Conservation (phyloP, 2,329 filamentous ascomycete species). For the Aspergillus tubingensis region DNA sequence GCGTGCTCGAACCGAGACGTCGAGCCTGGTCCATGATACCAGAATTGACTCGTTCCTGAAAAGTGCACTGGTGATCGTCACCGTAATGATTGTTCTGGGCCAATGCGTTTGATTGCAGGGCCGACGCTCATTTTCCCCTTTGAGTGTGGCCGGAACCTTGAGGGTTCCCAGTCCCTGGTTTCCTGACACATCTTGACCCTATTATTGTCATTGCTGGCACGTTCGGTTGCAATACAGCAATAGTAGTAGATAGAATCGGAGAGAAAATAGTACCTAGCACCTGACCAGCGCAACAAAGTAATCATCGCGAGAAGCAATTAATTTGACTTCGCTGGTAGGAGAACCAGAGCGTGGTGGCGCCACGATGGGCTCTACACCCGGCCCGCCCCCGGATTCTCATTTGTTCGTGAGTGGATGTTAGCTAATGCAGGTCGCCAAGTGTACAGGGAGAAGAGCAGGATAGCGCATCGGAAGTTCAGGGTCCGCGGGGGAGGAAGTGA, state of each 20-base stretch:
- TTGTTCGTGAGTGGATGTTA: constrained; percentile 13
- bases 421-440: too few species aligned
- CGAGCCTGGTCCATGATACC: constrained; percentile 2
- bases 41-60: constrained; percentile 10
- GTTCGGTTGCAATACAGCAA: neutral
- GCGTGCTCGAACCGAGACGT: neutral
- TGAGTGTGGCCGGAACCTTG: neutral
- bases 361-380: constrained; percentile 6
- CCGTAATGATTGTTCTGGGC: constrained; percentile 16
- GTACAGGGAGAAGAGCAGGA: too few species aligned
- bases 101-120: neutral
- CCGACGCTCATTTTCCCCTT: neutral
- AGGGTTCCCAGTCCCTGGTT: neutral
- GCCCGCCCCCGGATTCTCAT: constrained; percentile 29
- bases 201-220: neutral
- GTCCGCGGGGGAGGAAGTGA: constrained; percentile 1
- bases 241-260: neutral
- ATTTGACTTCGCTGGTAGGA: constrained; percentile 16
- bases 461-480: neutral
- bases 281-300: neutral
- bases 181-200: neutral
- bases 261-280: neutral
- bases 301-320: constrained; percentile 2
- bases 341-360: neutral
- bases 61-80: constrained; percentile 12